These are phyloP conservation scores for Daldinia childiae DNA, from an alignment of 495 filamentous ascomycete genomes.

Conservation along the genomic window DNA sequence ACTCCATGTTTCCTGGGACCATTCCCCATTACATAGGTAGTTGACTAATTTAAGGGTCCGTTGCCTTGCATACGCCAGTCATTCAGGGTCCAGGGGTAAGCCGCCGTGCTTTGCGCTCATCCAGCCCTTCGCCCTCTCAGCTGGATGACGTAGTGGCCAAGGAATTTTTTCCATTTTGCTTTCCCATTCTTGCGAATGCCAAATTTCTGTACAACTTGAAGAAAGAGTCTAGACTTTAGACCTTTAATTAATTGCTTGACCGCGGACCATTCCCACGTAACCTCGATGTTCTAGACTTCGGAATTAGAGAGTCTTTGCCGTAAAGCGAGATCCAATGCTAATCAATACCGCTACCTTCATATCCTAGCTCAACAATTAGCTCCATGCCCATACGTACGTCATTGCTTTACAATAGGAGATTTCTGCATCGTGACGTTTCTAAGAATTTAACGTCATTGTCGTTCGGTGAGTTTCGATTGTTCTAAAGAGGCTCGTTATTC, in stretches of 20 bases:
- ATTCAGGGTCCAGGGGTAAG: constrained; percentile 29
- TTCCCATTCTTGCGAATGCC: not conserved
- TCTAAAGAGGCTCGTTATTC: constrained; percentile 10
- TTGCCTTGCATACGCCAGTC: constrained; percentile 33
- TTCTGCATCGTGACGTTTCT: constrained; percentile 12
- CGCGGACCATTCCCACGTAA: not conserved
- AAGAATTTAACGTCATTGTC: constrained; percentile 24
- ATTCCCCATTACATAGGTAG: constrained; percentile 13
- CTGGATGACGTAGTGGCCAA: constrained; percentile 30
- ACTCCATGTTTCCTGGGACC: constrained; percentile 21
- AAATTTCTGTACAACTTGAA: not conserved
- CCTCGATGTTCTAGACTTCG: constrained; percentile 26
- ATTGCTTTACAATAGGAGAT: constrained; percentile 2
- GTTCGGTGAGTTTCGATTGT: constrained; percentile 34
- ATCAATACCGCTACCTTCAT: not conserved
- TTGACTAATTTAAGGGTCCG: constrained; percentile 29
- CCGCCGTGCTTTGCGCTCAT: not conserved
- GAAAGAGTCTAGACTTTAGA: constrained; percentile 25
- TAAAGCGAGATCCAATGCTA: constrained; percentile 1
- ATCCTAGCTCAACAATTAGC: constrained; percentile 13
- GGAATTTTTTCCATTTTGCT: not conserved
- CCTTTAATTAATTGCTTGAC: not conserved
- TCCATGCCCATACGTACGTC: constrained; percentile 32
- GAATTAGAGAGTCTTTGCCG: not conserved
- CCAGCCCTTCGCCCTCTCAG: not conserved